Base-by-base conservation (phyloP, 2,329 filamentous ascomycete genomes). In the Bertia moriformis region DNA sequence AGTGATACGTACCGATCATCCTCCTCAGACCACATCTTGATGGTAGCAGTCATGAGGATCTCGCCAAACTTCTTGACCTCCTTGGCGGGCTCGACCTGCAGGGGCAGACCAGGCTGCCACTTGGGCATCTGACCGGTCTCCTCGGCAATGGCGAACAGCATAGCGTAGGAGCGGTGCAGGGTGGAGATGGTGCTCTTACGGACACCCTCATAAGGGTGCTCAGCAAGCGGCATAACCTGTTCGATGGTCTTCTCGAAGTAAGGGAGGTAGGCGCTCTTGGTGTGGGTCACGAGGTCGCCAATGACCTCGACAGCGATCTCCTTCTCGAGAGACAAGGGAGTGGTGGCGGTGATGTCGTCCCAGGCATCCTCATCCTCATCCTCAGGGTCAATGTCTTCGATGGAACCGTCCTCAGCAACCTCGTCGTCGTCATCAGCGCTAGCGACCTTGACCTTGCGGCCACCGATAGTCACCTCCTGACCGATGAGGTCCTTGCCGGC, bases 301-400 rank as follows among this genome's bases (percentile, higher is more conserved):
- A 95, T 73, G 4, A 95, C 88, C 59, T 98, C 91, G 35, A 94
- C 77, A 27, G 91, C 89, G 50, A 96, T 93, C 62, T 98, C 91
- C 63, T 96, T 95, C 69, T 96, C 91, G 51, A 94, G 74, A 18
- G 89, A 86, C 40, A 95, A 75, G 39, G 87, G 86, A 18, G 86
- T 93, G 44, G 93, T 83, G 38, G 85, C 85, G 42, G 77, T 79
- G 37, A 93, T 69, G 49, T 87, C 83, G 49, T 87, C 82, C 73
- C 84, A 87, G 44, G 87, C 84, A 42, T 86, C 84, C 33, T 89
- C 83, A 27, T 86, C 80, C 36, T 87, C 83, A 3, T 77, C 74
- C 13, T 80, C 69, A n/a, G n/a, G 7, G 15, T 35, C 32, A 17
- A 35, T 18, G 45, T 82, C 80, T 44, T 79, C 73, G 22, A 75